Evolutionary conservation across 2,329 filamentous ascomycete species (phyloP), one percentile per base, ranked within the genome.

Genomic region (Graphiopsis chlorocephala): DNA sequence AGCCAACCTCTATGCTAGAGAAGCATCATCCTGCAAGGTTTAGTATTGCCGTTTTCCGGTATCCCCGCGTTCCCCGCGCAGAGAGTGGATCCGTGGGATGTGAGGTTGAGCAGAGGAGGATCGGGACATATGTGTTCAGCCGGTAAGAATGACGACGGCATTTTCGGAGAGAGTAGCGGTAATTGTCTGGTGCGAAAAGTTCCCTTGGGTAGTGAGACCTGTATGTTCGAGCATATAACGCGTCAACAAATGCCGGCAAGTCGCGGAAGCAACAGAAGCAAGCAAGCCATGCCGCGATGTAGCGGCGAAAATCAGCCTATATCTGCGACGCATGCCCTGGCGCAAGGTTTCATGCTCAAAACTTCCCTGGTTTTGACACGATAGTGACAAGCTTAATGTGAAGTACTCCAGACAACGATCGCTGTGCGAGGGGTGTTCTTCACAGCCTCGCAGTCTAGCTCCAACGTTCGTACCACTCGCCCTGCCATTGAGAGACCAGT

Each of bases 21-120:
- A 61, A 61, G 58, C 58, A 50, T 61, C 17, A 20, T 20, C 14
- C 17, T 31, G 20, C 17, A 12, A 20, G 58, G 12, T 20, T 33
- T 50, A 50, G 58, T 26, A n/a, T 50, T 61, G 58, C 58, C 58
- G 58, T 33, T 48, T 50, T 29, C 58, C 58, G 58, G 45, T 61
- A 61, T 61, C 58, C 58, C 58, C 58, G 42, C 58, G 29, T 61
- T 48, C 45, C 58, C 58, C 58, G 55, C 55, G 4, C 4, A 17
- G 12, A 56, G 53, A 20, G 55, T 53, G 50, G 48, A 26, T 42
- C 35, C 35, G 20, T 17, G 8, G 47, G 50, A 31, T 20, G 26
- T 29, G 50, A 29, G 26, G 50, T 52, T 20, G 38, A 45, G n/a
- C 4, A 45, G 7, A n/a, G n/a, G n/a, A n/a, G 8, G n/a, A 23